These are phyloP conservation scores for Fusarium pseudograminearum DNA, from an alignment of 2,329 filamentous ascomycete genomes.

Conservation along the genomic window DNA sequence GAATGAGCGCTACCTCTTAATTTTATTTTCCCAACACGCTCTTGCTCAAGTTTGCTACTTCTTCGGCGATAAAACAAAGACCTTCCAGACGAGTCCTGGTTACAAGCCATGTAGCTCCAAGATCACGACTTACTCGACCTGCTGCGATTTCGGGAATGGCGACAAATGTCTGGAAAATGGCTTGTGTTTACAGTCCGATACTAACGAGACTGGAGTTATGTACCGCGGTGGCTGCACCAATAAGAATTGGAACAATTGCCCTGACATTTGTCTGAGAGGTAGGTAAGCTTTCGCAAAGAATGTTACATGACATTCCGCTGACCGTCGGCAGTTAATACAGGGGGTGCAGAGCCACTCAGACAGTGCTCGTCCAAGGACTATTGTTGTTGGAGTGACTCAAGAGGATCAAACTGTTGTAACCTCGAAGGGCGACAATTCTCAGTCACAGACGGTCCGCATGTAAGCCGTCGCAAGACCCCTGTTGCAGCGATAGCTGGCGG, in stretches of 20 bases:
- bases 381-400: no score
- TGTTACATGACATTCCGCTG: not conserved
- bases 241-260: not conserved
- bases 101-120: not conserved
- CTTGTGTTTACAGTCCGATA: not conserved
- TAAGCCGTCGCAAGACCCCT: no score
- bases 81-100: no score
- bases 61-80: not conserved
- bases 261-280: not conserved
- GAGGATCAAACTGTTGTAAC: no score
- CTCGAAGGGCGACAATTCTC: no score
- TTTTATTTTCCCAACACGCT: not conserved
- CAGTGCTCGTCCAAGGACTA: no score
- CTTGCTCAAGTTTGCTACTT: not conserved
- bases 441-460: no score
- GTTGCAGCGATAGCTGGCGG: no score
- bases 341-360: no score
- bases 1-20: not conserved
- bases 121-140: not conserved
- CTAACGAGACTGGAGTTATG: no score
- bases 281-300: no score
- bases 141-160: not conserved
- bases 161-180: not conserved
- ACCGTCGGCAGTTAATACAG: no score
- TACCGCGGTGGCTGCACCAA: not conserved